Percentiles rank a stretch among this genome's conserved stretches.
Evolutionary conservation across 768 basidiomycete genomes (phyloP).

Genomic region (Cubamyces sp.): DNA sequence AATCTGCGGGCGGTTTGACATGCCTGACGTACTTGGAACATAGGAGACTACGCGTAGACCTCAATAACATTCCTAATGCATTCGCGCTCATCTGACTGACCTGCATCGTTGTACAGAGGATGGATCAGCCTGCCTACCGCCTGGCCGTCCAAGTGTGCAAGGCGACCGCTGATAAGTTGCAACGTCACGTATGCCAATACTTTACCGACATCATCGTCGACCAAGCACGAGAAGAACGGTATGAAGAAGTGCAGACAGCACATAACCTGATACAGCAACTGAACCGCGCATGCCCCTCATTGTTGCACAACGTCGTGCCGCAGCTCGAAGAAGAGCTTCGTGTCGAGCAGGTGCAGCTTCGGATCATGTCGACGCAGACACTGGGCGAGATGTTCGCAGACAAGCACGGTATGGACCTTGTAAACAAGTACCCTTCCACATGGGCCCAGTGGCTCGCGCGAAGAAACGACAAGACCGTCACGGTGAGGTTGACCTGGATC

Average conservation of each 20-base stretch:
- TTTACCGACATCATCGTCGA: slow-evolving; percentile 87
- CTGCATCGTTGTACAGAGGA: slow-evolving; percentile 45
- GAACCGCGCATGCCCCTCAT: slow-evolving; percentile 74
- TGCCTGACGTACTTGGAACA: no score
- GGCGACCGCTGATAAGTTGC: slow-evolving; percentile 80
- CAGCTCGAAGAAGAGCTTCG: slow-evolving; percentile 90
- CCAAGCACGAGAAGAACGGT: slow-evolving; percentile 62
- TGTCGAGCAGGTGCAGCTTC: slow-evolving; percentile 69
- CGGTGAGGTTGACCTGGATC: slow-evolving; percentile 79
- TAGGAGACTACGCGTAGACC: no score
- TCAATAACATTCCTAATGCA: no score
- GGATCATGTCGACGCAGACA: slow-evolving; percentile 81
- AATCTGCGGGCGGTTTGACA: no score
- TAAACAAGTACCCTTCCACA: slow-evolving; percentile 77
- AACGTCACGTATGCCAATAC: slow-evolving; percentile 88
- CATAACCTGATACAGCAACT: slow-evolving; percentile 88
- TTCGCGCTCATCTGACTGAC: not conserved
- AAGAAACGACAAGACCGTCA: slow-evolving; percentile 71
- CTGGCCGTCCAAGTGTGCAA: slow-evolving; percentile 89
- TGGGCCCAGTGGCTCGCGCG: slow-evolving; percentile 87
- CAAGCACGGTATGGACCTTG: slow-evolving; percentile 71
- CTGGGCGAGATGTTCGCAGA: slow-evolving; percentile 92
- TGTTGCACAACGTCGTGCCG: slow-evolving; percentile 90
- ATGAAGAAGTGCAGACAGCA: slow-evolving; percentile 69
- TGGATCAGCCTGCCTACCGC: slow-evolving; percentile 77